Evolutionary conservation across 1,139 yeast species (phyloP), one percentile per base, ranked within the genome.

Genomic region (Kluyveromyces sp.): DNA sequence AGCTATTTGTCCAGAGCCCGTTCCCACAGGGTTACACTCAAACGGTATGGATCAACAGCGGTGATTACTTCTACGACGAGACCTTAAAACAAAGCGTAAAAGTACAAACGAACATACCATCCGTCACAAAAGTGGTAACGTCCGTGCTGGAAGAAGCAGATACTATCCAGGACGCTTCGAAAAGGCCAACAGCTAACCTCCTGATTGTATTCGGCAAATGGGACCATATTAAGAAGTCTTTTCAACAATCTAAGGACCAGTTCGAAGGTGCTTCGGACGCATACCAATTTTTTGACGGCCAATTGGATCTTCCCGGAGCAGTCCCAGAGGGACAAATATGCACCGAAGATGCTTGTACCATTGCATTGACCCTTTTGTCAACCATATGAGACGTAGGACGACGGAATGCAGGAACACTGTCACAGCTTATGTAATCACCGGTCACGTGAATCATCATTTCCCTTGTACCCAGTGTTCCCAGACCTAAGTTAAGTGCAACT

Each of bases 1-100:
- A 78, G 15, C 65, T 88, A 0, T 88, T 86, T 63, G 81, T 94
- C 7, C 85, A 83, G 55, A 72, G 83, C 41, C 70, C 82, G 2
- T 72, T 71, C 42, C 71, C 77, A 2, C 78, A 78, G 4, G 95
- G 95, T 0, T 88, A 87, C 60, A 70, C 81, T 1, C 77, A 77
- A 50, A 73, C 88, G 3, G 62, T 83, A 1, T 83, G 75, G 63
- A 75, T 80, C 13, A 76, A 80, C 46, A 73, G 88, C 55, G 86
- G 84, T 37, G 86, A 81, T 46, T 80, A 70, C 58, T 79, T 71
- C 56, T 61, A 57, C 38, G 65, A 67, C 39, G 58, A 60, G 17
- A 53, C 49, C 16, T 37, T 49, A n/a, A 49, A 49, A 36, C 57
- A 55, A 38, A 46, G 51, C 45, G 29, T 35, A 45, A 58, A 45